These are phyloP conservation scores for Miscanthus lutarioriparius DNA, from an alignment of 176 grass and related monocot genomes.

Conservation along the genomic window DNA sequence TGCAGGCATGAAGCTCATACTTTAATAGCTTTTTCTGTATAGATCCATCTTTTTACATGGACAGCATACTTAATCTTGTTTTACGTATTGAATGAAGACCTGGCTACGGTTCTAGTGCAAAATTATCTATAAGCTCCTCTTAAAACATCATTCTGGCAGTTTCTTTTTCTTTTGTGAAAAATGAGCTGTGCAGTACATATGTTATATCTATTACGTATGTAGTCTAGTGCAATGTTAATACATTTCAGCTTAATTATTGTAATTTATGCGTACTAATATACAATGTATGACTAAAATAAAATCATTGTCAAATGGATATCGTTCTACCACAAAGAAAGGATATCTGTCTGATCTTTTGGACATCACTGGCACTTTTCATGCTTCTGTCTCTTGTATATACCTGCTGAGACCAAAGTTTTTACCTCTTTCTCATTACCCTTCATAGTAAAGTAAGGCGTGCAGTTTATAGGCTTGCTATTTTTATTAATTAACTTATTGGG, in stretches of 20 bases:
- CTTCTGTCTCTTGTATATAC: neutral
- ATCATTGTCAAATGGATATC: neutral
- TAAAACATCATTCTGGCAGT: neutral
- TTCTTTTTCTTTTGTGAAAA: neutral
- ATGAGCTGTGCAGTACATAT: neutral
- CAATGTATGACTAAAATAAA: neutral
- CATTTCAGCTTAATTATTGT: neutral
- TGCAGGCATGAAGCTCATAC: neutral
- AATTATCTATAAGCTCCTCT: neutral
- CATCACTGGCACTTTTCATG: neutral
- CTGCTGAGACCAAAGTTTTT: neutral
- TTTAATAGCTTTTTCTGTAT: neutral
- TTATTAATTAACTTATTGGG: neutral
- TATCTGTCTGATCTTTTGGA: neutral
- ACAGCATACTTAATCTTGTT: neutral
- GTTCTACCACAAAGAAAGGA: neutral
- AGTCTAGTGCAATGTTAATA: neutral
- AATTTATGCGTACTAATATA: neutral
- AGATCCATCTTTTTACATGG: neutral
- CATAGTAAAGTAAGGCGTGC: neutral
- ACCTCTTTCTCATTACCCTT: neutral
- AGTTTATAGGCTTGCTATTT: neutral
- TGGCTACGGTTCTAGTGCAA: neutral
- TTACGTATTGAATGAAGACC: slow-evolving; percentile 3
- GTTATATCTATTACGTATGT: neutral